phyloP scores from a whole-genome alignment of 176 grass and related monocot species.

The Musa acuminata region DNA sequence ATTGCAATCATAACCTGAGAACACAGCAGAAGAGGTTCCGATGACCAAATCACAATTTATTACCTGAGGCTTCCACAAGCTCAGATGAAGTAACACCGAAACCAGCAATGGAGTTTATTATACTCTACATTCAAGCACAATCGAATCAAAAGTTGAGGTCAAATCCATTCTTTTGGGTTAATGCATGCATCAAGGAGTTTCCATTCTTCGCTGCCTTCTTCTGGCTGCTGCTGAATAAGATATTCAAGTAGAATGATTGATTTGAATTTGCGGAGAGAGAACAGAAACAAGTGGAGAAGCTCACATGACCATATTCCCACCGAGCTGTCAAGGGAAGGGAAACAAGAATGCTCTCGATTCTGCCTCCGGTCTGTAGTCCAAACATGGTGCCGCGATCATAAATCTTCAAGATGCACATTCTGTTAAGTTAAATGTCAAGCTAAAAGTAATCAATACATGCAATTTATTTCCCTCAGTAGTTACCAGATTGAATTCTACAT shows the following conservation, averaged over 20 bases:
- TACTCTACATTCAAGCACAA: no score
- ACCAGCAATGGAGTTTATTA: no score
- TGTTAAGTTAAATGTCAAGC: no score
- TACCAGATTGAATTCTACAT: constrained; percentile 98
- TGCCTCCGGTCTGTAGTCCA: constrained; percentile 85
- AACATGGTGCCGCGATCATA: constrained; percentile 95
- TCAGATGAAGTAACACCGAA: no score
- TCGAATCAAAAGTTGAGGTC: background rate
- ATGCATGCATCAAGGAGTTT: constrained; percentile 93
- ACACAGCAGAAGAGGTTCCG: no score
- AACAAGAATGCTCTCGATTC: constrained; percentile 95
- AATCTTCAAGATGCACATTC: constrained; percentile 35
- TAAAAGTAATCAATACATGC: background rate
- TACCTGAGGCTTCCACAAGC: no score
- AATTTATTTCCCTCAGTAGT: background rate
- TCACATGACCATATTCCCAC: constrained; percentile 97
- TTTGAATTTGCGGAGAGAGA: no score
- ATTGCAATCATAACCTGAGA: no score
- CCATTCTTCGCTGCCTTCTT: constrained; percentile 88
- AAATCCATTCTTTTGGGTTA: constrained; percentile 90
- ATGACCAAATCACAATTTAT: no score
- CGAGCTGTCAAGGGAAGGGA: constrained; percentile 78
- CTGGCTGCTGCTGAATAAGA: constrained; percentile 44
- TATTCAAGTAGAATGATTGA: no score
- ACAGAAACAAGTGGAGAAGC: constrained; percentile 10